Conservation (phyloP, 2,329 filamentous ascomycete genomes). For the Ilyonectria mors-panacis region DNA sequence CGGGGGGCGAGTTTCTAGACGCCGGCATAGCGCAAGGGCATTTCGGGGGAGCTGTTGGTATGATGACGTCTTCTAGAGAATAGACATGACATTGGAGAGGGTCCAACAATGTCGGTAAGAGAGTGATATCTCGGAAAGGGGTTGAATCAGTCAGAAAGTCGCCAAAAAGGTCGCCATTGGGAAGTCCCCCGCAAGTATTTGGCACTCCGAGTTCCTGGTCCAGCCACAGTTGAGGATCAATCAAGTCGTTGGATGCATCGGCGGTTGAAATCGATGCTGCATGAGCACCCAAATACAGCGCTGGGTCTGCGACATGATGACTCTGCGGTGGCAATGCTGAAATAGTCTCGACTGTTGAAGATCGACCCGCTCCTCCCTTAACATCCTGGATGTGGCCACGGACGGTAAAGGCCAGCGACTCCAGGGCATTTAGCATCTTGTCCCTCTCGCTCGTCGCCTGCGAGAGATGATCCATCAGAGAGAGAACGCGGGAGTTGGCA, state of each 20-base stretch:
- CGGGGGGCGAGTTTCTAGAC: neutral
- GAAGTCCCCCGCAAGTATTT: neutral
- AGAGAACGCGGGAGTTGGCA: conserved; percentile 39
- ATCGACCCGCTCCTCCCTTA: neutral
- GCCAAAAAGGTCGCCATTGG: neutral
- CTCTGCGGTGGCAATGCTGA: neutral
- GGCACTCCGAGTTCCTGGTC: neutral
- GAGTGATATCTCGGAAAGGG: neutral
- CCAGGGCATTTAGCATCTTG: conserved; percentile 34
- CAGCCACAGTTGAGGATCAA: neutral
- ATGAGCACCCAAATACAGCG: neutral
- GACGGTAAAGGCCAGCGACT: conserved; percentile 31
- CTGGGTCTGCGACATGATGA: neutral
- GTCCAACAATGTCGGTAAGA: neutral
- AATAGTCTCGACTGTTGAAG: neutral
- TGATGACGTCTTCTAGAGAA: neutral
- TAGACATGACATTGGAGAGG: neutral
- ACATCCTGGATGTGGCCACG: conserved; percentile 31
- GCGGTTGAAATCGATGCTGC: neutral
- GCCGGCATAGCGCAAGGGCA: neutral
- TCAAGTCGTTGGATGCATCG: neutral
- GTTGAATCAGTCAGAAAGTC: neutral
- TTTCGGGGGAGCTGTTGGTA: neutral
- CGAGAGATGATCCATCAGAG: conserved; percentile 46
- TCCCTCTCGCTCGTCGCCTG: conserved; percentile 44